Evolutionary conservation across 345 rosid species (phyloP).

Genomic region (Populus euphratica): DNA sequence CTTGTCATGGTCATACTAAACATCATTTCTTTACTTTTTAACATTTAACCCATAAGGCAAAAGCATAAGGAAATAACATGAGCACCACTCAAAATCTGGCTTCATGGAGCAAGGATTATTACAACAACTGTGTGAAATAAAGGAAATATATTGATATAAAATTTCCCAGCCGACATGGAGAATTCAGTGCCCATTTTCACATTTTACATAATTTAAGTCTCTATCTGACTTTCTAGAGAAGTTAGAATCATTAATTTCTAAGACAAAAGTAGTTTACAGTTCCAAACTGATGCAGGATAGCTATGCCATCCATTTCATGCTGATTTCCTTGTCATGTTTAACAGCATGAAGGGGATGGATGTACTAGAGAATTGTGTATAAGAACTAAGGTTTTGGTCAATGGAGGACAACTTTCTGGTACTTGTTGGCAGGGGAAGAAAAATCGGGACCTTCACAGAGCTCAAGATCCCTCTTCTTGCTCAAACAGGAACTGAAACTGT

Average conservation of each 20-base stretch:
- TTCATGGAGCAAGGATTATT: neutral
- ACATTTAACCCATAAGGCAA: conserved; percentile 17
- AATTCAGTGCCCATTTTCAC: conserved; percentile 21
- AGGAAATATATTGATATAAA: neutral
- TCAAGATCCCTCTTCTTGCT: conserved; percentile 38
- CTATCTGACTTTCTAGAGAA: conserved; percentile 7
- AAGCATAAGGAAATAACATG: conserved; percentile 16
- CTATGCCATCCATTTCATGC: conserved; percentile 20
- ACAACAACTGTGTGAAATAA: neutral
- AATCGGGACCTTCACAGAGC: conserved; percentile 25
- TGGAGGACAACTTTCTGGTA: conserved; percentile 24
- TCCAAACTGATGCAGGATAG: conserved; percentile 4
- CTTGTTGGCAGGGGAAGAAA: conserved; percentile 25
- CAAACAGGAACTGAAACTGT: conserved; percentile 13
- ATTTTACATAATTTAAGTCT: conserved; percentile 19
- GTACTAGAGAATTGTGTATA: neutral
- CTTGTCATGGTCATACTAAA: conserved; percentile 17
- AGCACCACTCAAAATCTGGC: conserved; percentile 8
- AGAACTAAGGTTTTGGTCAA: conserved; percentile 8
- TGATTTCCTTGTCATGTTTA: conserved; percentile 6
- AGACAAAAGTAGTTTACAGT: conserved; percentile 16
- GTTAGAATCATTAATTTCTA: conserved; percentile 24
- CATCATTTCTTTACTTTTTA: conserved; percentile 33
- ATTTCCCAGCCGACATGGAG: conserved; percentile 6
- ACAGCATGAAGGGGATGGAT: conserved; percentile 22